A percentile compares a stretch with the other conserved stretches of the same genome.
phyloP scores from a whole-genome alignment of 306 rosid species.

The Vachellia collinsii region DNA sequence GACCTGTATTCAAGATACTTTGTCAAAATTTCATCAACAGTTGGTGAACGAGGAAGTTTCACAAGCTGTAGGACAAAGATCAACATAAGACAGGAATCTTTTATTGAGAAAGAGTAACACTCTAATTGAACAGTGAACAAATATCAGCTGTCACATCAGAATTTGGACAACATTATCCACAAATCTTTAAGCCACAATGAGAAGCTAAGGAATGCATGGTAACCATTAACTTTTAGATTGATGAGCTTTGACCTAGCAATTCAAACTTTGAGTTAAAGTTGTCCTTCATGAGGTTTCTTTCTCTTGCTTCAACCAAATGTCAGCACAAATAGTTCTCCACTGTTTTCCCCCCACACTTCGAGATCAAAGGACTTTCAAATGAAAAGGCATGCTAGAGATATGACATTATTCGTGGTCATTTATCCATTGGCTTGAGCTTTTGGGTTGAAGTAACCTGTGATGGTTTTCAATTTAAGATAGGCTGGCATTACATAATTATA shows the following conservation, averaged over 20 bases:
- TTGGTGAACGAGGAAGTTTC: constrained; percentile 96
- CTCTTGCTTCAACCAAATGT: not conserved
- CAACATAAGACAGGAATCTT: constrained; percentile 21
- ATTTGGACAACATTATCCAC: constrained; percentile 25
- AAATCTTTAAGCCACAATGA: constrained; percentile 29
- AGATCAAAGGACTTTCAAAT: not conserved
- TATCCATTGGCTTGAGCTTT: not conserved
- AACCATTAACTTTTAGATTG: not conserved
- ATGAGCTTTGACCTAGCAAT: not conserved
- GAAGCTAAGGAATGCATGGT: not conserved
- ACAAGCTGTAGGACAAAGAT: constrained; percentile 70
- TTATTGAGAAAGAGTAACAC: not conserved
- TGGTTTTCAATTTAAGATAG: not conserved
- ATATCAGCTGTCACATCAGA: constrained; percentile 20
- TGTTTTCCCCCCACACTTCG: not conserved
- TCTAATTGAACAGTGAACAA: constrained; percentile 10
- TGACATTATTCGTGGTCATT: not conserved
- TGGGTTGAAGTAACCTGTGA: not conserved
- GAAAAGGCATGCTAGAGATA: not conserved
- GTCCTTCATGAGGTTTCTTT: not conserved
- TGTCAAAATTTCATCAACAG: constrained; percentile 86
- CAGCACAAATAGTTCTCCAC: not conserved
- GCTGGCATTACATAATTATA: constrained; percentile 11
- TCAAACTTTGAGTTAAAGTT: not conserved
- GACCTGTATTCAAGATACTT: constrained; percentile 86